Conservation (phyloP, 1,139 yeast genomes). For the Blastobotrys indianensis region DNA sequence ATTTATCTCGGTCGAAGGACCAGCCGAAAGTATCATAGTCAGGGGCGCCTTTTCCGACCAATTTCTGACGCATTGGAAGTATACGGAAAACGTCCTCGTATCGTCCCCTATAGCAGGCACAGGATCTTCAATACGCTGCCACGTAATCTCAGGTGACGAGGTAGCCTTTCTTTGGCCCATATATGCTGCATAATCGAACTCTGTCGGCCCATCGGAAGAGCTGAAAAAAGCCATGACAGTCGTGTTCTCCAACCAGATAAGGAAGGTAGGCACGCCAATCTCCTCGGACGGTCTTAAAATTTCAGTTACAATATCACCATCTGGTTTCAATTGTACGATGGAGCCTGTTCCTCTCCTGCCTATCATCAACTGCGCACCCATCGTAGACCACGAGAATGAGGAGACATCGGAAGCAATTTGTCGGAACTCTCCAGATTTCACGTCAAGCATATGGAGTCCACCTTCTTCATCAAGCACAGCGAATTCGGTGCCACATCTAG, state of each 20-base stretch:
- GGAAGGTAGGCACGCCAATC: slow-evolving; percentile 6
- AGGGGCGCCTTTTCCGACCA: slow-evolving; percentile 40
- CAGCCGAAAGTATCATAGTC: slow-evolving; percentile 47
- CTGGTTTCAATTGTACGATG: slow-evolving; percentile 21
- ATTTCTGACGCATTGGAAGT: slow-evolving; percentile 38
- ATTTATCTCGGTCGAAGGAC: slow-evolving; percentile 58
- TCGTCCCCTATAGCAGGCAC: slow-evolving; percentile 56
- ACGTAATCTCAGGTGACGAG: slow-evolving; percentile 9
- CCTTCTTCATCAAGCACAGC: slow-evolving; percentile 23
- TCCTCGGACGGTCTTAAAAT: slow-evolving; percentile 21
- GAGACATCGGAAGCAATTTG: slow-evolving; percentile 20
- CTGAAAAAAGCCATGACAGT: neutral
- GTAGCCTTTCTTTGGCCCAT: slow-evolving; percentile 7
- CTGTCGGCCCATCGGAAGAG: slow-evolving; percentile 6
- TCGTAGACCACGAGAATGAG: slow-evolving; percentile 33
- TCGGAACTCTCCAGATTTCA: slow-evolving; percentile 3
- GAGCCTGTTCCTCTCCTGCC: slow-evolving; percentile 24
- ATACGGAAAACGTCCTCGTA: slow-evolving; percentile 46
- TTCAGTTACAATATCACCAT: slow-evolving; percentile 19
- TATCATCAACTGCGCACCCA: slow-evolving; percentile 32
- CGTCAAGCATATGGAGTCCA: slow-evolving; percentile 17
- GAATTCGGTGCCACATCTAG: slow-evolving; percentile 19
- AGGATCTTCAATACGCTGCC: slow-evolving; percentile 41
- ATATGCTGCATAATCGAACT: slow-evolving; percentile 8
- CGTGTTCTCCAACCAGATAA: slow-evolving; percentile 6